phyloP scores from a whole-genome alignment of 148 eudicot species.

The Linanthus parryae region DNA sequence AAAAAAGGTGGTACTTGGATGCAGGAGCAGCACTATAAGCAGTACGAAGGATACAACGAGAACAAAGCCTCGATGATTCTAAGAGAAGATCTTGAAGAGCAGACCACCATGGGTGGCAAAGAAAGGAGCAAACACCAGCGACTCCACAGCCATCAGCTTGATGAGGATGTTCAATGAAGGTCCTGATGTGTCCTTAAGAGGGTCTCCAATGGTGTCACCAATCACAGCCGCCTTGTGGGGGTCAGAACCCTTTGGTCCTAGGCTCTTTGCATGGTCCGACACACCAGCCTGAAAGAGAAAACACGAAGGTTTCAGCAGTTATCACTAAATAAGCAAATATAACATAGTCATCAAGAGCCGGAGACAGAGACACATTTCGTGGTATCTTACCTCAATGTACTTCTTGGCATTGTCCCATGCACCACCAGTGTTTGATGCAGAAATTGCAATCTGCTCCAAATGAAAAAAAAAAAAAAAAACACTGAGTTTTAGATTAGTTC shows the following conservation, averaged over 20 bases:
- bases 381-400: constrained; percentile 2
- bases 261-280: constrained; percentile 12
- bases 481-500: neutral
- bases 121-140: constrained; percentile 15
- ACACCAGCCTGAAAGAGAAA: constrained; percentile 11
- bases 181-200: constrained; percentile 16
- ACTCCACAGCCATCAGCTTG: constrained; percentile 16
- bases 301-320: no score
- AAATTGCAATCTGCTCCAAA: constrained; percentile 6
- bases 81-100: constrained; percentile 9
- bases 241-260: constrained; percentile 13
- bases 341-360: neutral
- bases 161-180: constrained; percentile 13
- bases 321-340: neutral
- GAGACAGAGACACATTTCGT: neutral
- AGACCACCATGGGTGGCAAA: constrained; percentile 15
- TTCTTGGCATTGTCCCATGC: constrained; percentile 14
- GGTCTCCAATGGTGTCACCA: constrained; percentile 15
- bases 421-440: constrained; percentile 6
- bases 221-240: constrained; percentile 16
- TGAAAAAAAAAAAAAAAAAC: neutral
- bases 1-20: neutral
- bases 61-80: no score
- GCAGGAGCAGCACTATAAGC: neutral
- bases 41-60: no score